Evolutionary conservation across 495 filamentous ascomycete species (phyloP).

Genomic region (Aspergillus biplanus): DNA sequence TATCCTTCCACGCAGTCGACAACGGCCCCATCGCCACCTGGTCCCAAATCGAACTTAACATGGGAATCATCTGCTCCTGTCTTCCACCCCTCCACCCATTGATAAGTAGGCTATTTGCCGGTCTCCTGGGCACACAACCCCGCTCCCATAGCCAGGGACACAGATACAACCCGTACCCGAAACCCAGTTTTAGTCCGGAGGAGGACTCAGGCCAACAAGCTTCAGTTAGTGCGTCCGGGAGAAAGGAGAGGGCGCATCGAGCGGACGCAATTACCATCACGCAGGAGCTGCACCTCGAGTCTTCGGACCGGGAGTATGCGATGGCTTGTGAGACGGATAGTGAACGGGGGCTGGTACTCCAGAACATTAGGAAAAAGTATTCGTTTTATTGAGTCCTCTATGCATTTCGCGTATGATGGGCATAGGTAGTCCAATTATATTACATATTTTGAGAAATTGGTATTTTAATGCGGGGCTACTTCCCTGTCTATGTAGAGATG

Average conservation of each 20-base stretch:
- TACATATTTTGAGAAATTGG: too few relatives aligned
- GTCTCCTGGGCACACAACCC: background rate
- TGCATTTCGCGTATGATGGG: too few relatives aligned
- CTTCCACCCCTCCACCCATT: constrained; percentile 5
- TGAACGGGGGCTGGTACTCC: background rate
- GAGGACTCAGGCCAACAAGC: background rate
- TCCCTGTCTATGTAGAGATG: too few relatives aligned
- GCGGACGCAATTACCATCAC: background rate
- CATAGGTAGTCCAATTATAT: too few relatives aligned
- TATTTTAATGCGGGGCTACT: too few relatives aligned
- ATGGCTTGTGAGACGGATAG: background rate
- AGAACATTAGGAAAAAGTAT: background rate
- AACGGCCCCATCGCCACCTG: constrained; percentile 7
- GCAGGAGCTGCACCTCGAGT: background rate
- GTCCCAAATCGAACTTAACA: constrained; percentile 12
- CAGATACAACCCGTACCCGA: background rate
- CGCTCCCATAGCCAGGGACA: background rate
- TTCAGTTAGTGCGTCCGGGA: background rate
- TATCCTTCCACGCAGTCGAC: background rate
- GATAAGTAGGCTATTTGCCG: background rate
- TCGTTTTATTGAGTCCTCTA: background rate
- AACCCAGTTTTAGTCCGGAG: background rate
- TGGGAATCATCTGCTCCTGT: constrained; percentile 12
- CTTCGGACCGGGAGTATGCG: background rate
- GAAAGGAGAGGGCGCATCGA: background rate